phyloP scores from a whole-genome alignment of 2,329 filamentous ascomycete species.

The Alternaria novae-zelandiae region DNA sequence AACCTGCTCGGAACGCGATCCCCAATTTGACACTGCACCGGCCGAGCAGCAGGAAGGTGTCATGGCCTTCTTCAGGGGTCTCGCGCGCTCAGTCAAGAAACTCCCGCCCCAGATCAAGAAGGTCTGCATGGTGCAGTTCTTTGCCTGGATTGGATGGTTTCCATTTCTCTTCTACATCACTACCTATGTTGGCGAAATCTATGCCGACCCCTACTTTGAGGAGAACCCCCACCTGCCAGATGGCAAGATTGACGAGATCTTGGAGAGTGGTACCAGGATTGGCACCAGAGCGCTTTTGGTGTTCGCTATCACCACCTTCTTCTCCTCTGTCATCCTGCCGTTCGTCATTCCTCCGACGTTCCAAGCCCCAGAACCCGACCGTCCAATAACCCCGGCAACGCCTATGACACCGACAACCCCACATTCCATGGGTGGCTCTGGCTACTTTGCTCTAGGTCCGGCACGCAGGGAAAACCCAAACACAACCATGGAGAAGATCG shows the following conservation, averaged over 20 bases:
- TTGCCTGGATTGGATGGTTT: conserved; percentile 94
- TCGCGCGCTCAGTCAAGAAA: conserved; percentile 76
- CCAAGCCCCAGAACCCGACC: conserved; percentile 51
- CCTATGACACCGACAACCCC: conserved; percentile 44
- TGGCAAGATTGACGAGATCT: conserved; percentile 76
- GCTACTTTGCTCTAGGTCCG: conserved; percentile 41
- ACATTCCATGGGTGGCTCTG: conserved; percentile 40
- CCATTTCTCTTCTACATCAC: conserved; percentile 95
- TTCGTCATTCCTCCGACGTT: conserved; percentile 87
- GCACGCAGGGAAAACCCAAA: conserved; percentile 25
- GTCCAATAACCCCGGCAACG: conserved; percentile 50
- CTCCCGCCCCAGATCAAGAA: conserved; percentile 82
- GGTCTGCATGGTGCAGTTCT: conserved; percentile 71
- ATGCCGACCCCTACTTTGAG: conserved; percentile 81
- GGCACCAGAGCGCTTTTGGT: conserved; percentile 89
- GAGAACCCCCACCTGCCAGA: conserved; percentile 79
- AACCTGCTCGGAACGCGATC: conserved; percentile 79
- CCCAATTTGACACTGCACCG: conserved; percentile 71
- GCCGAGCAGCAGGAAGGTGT: conserved; percentile 64
- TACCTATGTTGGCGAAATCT: conserved; percentile 91
- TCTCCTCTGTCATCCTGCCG: conserved; percentile 81
- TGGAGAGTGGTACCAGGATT: conserved; percentile 83
- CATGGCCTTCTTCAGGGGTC: conserved; percentile 77
- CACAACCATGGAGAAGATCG: conserved; percentile 31
- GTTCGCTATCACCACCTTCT: conserved; percentile 84